Evolutionary conservation across 331 rosid genomes (phyloP), one percentile per base, ranked within the genome.

Genomic region (Pyrus hybrid): DNA sequence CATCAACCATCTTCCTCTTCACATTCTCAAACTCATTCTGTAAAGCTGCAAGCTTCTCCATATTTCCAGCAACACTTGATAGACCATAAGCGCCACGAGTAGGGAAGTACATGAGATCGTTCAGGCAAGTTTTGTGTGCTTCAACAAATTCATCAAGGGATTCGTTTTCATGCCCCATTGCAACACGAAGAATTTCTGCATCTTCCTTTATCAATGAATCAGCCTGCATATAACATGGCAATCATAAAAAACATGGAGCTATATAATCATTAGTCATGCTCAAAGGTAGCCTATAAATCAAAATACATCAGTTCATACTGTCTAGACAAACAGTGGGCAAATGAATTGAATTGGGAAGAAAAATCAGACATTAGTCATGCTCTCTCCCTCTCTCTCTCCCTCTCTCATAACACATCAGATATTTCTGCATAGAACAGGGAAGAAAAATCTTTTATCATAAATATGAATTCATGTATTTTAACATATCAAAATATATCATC

Each of bases 91-190:
- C 96, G 78, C 80, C 85, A 47, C 96, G 93, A 30, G 92, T 84
- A 54, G 91, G 91, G 68, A 93, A 91, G 84, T 85, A 93, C 89
- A 88, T 93, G 76, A 93, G 94, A 81, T 91, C 98, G 73, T 83
- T 87, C 47, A 88, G 77, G 84, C 97, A 89, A 47, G 91, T 89
- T 60, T 84, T 83, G 81, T 93, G 98, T 5, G 93, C 98, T 74
- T 93, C 98, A 79, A 89, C 81, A 88, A 93, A 93, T 80, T 89
- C 98, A 82, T 89, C 91, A 9, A 91, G 82, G 65, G 91, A 80
- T 76, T 93, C 93, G 75, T 68, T 80, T 81, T 91, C 97, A 80
- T 91, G 98, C 54, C 98, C 96, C 98, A 93, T 91, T 74, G 93
- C 91, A 57, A 81, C 85, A 78, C 89, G 82, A 77, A 93, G 86